Base-by-base conservation (phyloP, 257 asterid species). In the Parsonsia alboflavescens region DNA sequence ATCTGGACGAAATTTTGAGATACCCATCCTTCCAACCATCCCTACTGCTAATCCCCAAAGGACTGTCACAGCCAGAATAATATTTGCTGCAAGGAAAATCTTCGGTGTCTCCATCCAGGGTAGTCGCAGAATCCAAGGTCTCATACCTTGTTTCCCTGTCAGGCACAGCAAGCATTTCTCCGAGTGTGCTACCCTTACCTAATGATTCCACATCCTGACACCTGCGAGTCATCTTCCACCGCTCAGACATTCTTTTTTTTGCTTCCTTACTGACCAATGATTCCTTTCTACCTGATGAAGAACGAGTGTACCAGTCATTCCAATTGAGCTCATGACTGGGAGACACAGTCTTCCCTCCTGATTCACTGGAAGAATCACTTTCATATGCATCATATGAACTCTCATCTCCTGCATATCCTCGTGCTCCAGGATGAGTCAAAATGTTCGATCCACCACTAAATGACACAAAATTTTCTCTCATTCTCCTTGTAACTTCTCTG, bases 321-420 rank as follows among this genome's bases (percentile, higher is more conserved):
- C 84, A 77, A 67, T 78, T 83, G 10, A 84, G 85, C 24, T 89
- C 86, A 71, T 85, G 88, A 71, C 90, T 79, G 73, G 80, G 77
- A 68, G 87, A 63, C 57, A 77, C 49, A n/a, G 73, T 77, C 24
- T 78, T 76, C 69, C 63, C 69, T 48, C 91, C 96, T 2, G 88
- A 78, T 53, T 82, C 93, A 70, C 88, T 85, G 30, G 89, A 91
- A 13, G 98, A 88, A 79, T 89, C 97, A 80, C 91, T 89, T 75
- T 84, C 97, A 76, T 79, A 85, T 22, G 83, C 82, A 70, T 89
- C 96, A 71, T 73, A 85, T 1, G 98, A 94, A 81, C 98, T 92
- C 86, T 86, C 98, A 73, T 92, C 98, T 71, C 97, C 97, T 11
- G 93, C 89, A 81, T 92, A 94, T 77, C 97, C 97, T 83, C 80